These are phyloP conservation scores for Penicillium taxi DNA, from an alignment of 495 filamentous ascomycete species.

Conservation along the genomic window DNA sequence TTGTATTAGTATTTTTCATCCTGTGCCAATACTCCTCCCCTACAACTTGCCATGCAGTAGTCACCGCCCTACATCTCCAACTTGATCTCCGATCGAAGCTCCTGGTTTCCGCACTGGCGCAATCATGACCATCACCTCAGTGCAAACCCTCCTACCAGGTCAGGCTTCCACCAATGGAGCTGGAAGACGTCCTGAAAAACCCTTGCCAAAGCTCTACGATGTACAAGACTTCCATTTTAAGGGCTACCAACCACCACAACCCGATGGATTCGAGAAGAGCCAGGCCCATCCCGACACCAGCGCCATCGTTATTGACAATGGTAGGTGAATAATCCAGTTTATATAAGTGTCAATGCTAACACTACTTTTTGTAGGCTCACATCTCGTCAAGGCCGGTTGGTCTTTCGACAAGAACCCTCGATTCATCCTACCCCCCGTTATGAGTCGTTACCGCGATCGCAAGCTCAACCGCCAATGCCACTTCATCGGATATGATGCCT, in stretches of 20 bases:
- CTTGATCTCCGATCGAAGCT: constrained; percentile 17
- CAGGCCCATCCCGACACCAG: constrained; percentile 45
- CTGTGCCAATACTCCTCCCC: background rate
- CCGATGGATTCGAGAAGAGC: constrained; percentile 59
- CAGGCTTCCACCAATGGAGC: constrained; percentile 24
- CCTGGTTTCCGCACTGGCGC: constrained; percentile 20
- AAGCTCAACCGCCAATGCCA: constrained; percentile 83
- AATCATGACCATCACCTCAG: constrained; percentile 45
- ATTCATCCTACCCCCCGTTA: constrained; percentile 74
- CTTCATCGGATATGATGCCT: constrained; percentile 86
- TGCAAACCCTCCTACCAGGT: constrained; percentile 33
- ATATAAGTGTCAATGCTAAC: background rate
- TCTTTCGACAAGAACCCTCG: constrained; percentile 78
- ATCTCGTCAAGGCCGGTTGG: constrained; percentile 85
- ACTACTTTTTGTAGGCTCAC: constrained; percentile 57
- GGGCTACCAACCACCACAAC: constrained; percentile 57
- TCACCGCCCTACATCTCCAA: constrained; percentile 5
- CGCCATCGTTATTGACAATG: constrained; percentile 98
- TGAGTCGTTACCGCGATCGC: constrained; percentile 87
- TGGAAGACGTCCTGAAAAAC: constrained; percentile 37
- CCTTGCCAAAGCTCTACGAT: constrained; percentile 41
- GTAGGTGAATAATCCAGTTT: constrained; percentile 34
- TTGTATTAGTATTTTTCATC: background rate
- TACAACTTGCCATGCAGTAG: constrained; percentile 27
- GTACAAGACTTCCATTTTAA: constrained; percentile 74